Conservation (phyloP, 345 rosid species). For the Laguncularia racemosa region DNA sequence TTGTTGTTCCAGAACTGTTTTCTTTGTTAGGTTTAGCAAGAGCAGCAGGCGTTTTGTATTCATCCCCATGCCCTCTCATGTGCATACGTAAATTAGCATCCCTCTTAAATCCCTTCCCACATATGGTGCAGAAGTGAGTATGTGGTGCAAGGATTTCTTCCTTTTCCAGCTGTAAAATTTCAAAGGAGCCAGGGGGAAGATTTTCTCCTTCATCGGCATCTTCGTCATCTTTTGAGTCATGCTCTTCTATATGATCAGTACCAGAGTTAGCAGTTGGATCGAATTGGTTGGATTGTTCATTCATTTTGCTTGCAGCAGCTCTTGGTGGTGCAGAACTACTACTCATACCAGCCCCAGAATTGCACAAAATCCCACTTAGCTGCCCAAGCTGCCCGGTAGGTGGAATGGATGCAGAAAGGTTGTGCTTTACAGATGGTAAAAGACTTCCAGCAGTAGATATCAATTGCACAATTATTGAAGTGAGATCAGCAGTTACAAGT, state of each 20-base stretch:
- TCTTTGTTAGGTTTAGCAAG: slow-evolving; percentile 86
- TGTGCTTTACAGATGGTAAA: slow-evolving; percentile 78
- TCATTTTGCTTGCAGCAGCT: slow-evolving; percentile 22
- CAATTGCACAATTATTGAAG: slow-evolving; percentile 85
- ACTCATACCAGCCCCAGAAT: slow-evolving; percentile 31
- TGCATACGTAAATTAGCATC: slow-evolving; percentile 97
- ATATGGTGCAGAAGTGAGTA: slow-evolving; percentile 88
- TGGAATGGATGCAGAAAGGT: slow-evolving; percentile 29
- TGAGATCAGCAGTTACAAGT: slow-evolving; percentile 76
- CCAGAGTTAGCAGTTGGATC: slow-evolving; percentile 20
- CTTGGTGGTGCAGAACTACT: slow-evolving; percentile 23
- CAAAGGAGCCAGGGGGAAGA: slow-evolving; percentile 89
- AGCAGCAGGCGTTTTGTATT: slow-evolving; percentile 91
- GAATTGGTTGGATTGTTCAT: slow-evolving; percentile 33
- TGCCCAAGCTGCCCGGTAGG: slow-evolving; percentile 39
- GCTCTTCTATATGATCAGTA: slow-evolving; percentile 50
- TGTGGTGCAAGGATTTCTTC: slow-evolving; percentile 99
- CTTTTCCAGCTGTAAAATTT: slow-evolving; percentile 86
- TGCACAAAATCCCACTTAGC: slow-evolving; percentile 42
- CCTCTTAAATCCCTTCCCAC: slow-evolving; percentile 98
- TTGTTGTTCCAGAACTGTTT: slow-evolving; percentile 47
- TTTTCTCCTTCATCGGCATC: slow-evolving; percentile 89
- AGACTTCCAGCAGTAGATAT: slow-evolving; percentile 94
- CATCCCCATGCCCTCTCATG: slow-evolving; percentile 99
- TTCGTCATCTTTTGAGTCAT: slow-evolving; percentile 83